Conservation (phyloP, 441 rosid species). For the Omphalea diandra region DNA sequence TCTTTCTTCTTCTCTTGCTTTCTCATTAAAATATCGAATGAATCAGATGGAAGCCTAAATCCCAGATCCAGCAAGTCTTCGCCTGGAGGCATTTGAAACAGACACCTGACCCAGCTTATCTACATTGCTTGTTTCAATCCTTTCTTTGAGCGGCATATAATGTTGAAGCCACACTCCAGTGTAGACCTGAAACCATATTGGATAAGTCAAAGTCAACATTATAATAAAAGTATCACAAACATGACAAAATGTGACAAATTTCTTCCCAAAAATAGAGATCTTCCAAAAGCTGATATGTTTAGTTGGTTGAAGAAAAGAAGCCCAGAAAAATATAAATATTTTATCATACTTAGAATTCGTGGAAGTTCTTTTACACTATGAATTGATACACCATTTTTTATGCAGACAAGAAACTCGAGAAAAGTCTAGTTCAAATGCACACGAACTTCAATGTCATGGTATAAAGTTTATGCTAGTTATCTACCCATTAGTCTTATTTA, state of each 20-base stretch:
- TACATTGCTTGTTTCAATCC: constrained; percentile 38
- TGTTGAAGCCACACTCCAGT: constrained; percentile 87
- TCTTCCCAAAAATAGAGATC: background rate
- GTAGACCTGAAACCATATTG: constrained; percentile 54
- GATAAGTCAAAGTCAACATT: background rate
- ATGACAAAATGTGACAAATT: background rate
- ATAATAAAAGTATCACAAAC: background rate
- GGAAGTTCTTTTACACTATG: background rate
- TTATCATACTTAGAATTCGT: background rate
- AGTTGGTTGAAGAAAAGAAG: background rate
- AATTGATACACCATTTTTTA: background rate
- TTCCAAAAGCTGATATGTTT: background rate
- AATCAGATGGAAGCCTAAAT: constrained; percentile 15
- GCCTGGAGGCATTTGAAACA: constrained; percentile 80
- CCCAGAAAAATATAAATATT: background rate
- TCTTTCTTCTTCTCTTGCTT: background rate
- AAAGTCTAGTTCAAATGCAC: too few species aligned
- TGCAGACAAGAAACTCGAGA: too few species aligned
- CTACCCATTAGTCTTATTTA: too few species aligned
- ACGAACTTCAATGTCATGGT: too few species aligned
- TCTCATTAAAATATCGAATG: background rate
- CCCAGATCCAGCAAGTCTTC: constrained; percentile 79
- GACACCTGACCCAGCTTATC: constrained; percentile 75
- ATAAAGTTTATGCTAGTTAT: too few species aligned
- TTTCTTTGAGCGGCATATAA: constrained; percentile 64